Percentiles rank a stretch among this genome's conserved stretches.
Evolutionary conservation across 179 eudicot species (phyloP).

Genomic region (Amaranthus tricolor): DNA sequence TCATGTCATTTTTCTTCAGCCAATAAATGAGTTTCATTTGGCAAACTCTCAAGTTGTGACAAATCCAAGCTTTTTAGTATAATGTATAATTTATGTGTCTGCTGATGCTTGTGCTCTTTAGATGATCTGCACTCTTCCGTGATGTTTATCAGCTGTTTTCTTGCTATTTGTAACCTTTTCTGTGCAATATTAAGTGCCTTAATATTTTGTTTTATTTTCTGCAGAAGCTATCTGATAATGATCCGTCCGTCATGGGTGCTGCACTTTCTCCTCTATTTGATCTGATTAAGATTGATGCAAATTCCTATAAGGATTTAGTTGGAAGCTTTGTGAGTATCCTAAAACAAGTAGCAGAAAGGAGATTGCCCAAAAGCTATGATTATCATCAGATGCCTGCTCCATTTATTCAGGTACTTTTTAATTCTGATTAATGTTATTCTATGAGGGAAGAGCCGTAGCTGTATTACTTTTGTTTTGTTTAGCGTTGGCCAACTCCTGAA

Average conservation of each 20-base stretch:
- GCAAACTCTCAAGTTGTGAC: too few species aligned
- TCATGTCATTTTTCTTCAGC: too few species aligned
- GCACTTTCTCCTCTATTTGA: slow-evolving; percentile 90
- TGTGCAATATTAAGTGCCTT: neutral
- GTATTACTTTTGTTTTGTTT: neutral
- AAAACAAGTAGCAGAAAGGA: slow-evolving; percentile 90
- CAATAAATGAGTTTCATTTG: too few species aligned
- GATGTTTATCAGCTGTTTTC: neutral
- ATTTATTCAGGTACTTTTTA: slow-evolving; percentile 69
- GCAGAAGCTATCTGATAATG: slow-evolving; percentile 93
- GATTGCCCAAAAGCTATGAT: slow-evolving; percentile 92
- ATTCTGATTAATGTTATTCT: neutral
- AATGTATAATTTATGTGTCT: neutral
- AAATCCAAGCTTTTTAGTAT: too few species aligned
- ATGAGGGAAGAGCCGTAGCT: neutral
- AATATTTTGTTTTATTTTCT: slow-evolving; percentile 14
- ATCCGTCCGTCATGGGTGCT: slow-evolving; percentile 99
- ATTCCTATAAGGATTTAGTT: slow-evolving; percentile 78
- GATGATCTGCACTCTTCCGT: neutral
- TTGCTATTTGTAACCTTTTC: neutral
- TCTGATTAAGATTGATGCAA: slow-evolving; percentile 62
- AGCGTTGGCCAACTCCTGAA: neutral
- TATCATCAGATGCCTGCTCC: slow-evolving; percentile 99
- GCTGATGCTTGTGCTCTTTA: slow-evolving; percentile 10
- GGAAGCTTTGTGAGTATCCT: slow-evolving; percentile 88